These are phyloP conservation scores for Colletotrichum endophyticum DNA, from an alignment of 2,329 filamentous ascomycete genomes.

Conservation along the genomic window DNA sequence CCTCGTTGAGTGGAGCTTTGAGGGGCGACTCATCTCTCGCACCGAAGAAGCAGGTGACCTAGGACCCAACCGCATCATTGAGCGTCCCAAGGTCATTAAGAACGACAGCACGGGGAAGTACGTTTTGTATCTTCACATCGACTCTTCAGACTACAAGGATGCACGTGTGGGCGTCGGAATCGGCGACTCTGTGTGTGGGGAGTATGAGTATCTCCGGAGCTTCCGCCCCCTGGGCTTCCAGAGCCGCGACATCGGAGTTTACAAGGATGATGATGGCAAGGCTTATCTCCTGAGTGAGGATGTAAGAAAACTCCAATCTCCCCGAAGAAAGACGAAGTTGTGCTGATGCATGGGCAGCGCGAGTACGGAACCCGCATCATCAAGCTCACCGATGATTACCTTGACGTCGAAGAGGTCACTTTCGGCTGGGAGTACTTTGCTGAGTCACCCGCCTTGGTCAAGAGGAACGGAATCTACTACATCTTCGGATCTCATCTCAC, in stretches of 20 bases:
- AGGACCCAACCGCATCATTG: constrained; percentile 66
- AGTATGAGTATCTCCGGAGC: constrained; percentile 48
- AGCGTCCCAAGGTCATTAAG: constrained; percentile 72
- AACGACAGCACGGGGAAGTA: constrained; percentile 68
- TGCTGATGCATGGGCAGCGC: neutral
- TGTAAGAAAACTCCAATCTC: constrained; percentile 38
- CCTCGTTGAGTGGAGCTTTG: constrained; percentile 68
- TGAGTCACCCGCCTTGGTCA: constrained; percentile 68
- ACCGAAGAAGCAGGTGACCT: constrained; percentile 57
- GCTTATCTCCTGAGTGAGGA: constrained; percentile 69
- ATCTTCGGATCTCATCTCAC: constrained; percentile 66
- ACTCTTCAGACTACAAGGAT: constrained; percentile 64
- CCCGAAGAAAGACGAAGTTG: neutral
- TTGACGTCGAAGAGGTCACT: constrained; percentile 51
- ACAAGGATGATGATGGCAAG: constrained; percentile 65
- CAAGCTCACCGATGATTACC: constrained; percentile 60
- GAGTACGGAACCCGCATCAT: constrained; percentile 49
- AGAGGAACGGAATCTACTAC: constrained; percentile 65
- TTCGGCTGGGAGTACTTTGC: constrained; percentile 60
- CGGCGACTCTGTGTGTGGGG: constrained; percentile 62
- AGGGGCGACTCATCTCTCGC: constrained; percentile 61
- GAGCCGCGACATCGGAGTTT: constrained; percentile 64
- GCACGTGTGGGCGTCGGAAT: constrained; percentile 70
- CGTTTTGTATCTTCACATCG: constrained; percentile 75
- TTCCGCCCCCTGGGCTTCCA: constrained; percentile 36